Conservation (phyloP, 2,329 filamentous ascomycete species). For the Eutypella sp. region DNA sequence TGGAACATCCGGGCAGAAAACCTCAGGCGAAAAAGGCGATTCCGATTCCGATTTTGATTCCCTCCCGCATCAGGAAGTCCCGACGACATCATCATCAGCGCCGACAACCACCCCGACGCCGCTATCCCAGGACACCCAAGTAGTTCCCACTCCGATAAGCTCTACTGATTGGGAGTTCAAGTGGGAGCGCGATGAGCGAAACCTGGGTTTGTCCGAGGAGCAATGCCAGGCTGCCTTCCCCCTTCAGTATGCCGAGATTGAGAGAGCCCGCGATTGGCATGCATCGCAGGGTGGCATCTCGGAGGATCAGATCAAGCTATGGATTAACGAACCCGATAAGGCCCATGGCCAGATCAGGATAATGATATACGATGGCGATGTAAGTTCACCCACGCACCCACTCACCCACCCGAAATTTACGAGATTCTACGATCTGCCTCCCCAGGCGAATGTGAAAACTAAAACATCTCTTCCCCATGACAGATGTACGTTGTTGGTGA, state of each 20-base stretch:
- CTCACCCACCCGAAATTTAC: no score
- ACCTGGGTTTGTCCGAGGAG: constrained; percentile 14
- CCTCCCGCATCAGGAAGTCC: no score
- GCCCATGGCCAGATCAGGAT: constrained; percentile 25
- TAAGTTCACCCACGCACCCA: no score
- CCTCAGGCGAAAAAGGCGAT: not conserved
- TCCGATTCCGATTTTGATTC: no score
- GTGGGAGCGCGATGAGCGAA: constrained; percentile 14
- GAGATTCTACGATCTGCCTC: no score
- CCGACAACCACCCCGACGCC: not conserved
- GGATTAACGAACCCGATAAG: constrained; percentile 14
- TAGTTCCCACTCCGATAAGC: not conserved
- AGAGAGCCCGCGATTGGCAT: constrained; percentile 11
- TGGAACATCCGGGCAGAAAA: not conserved
- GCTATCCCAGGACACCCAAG: not conserved
- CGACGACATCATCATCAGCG: not conserved
- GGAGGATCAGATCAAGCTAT: constrained; percentile 13
- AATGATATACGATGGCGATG: constrained; percentile 28
- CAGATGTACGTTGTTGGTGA: constrained; percentile 4
- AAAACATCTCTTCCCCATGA: no score
- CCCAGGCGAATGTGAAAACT: no score
- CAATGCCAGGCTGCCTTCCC: constrained; percentile 23
- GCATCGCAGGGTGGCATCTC: constrained; percentile 5
- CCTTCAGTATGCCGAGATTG: constrained; percentile 19
- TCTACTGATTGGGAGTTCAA: constrained; percentile 2